These are phyloP conservation scores for Diaporthe destruens DNA, from an alignment of 2,329 filamentous ascomycete genomes.

Conservation along the genomic window DNA sequence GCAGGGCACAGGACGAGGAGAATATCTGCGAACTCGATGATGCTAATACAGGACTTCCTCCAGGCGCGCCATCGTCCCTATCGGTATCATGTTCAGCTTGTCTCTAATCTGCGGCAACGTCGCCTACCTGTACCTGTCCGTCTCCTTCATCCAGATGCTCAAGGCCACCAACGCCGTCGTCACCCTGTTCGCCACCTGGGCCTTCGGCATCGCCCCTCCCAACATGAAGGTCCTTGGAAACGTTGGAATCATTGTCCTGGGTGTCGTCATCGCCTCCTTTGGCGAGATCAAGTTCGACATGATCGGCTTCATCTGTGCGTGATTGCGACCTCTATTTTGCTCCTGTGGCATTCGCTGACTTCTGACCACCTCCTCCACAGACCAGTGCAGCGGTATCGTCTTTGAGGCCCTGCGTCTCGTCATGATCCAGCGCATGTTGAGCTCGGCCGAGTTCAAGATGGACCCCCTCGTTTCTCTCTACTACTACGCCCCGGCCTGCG, in stretches of 20 bases:
- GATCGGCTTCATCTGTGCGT: slow-evolving; percentile 73
- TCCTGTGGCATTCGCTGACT: background rate
- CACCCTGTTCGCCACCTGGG: slow-evolving; percentile 87
- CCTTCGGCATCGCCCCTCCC: slow-evolving; percentile 81
- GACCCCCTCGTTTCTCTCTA: slow-evolving; percentile 86
- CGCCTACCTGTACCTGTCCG: slow-evolving; percentile 89
- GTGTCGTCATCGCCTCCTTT: slow-evolving; percentile 90
- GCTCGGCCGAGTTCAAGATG: slow-evolving; percentile 86
- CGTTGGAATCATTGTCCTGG: slow-evolving; percentile 89
- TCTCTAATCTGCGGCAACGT: slow-evolving; percentile 93
- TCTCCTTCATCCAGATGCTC: slow-evolving; percentile 96
- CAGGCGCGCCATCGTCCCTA: slow-evolving; percentile 87
- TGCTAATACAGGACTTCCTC: slow-evolving; percentile 9
- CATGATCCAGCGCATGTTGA: slow-evolving; percentile 82
- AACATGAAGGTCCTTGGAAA: slow-evolving; percentile 87
- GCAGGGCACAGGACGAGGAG: background rate
- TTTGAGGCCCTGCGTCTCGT: slow-evolving; percentile 83
- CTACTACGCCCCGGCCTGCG: slow-evolving; percentile 85
- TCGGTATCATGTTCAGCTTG: slow-evolving; percentile 91
- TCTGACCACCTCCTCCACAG: slow-evolving; percentile 48
- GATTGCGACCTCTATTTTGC: no score
- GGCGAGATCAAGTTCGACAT: slow-evolving; percentile 91
- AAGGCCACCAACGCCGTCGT: slow-evolving; percentile 95
- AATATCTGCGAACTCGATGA: background rate
- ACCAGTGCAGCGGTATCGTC: slow-evolving; percentile 78